Evolutionary conservation across 371 early-diverging fungal species (phyloP).

Genomic region (Mortierella sp.): DNA sequence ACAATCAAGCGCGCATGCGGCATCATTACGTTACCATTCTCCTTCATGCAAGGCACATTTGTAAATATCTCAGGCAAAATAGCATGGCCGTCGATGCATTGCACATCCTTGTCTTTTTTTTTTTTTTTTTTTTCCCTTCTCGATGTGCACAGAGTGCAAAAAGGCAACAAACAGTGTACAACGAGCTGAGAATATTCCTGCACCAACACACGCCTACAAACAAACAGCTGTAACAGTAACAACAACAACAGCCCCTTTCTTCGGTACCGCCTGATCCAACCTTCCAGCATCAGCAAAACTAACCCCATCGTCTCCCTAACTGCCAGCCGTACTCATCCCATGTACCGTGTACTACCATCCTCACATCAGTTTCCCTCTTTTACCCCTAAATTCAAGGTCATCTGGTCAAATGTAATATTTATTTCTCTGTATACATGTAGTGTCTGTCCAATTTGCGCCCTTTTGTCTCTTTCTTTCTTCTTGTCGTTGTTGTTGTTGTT

Average conservation of each 20-base stretch:
- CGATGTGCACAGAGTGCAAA: no score
- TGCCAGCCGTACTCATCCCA: neutral
- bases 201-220: neutral
- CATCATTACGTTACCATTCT: no score
- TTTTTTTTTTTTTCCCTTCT: no score
- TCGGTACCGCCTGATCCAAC: conserved; percentile 17
- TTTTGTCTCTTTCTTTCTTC: neutral
- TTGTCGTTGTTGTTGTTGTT: no score
- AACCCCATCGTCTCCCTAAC: conserved; percentile 10
- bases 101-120: no score
- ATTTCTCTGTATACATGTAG: neutral
- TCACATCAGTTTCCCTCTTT: neutral
- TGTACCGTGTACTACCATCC: conserved; percentile 2
- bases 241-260: conserved; percentile 10
- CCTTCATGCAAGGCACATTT: no score
- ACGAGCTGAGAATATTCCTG: conserved; percentile 10
- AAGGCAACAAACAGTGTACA: neutral
- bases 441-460: neutral
- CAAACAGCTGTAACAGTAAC: neutral
- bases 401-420: conserved; percentile 4
- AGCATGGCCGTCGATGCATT: no score
- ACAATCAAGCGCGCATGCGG: no score
- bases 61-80: no score
- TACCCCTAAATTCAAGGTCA: conserved; percentile 9
- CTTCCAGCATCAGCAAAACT: neutral